Conservation (phyloP, 805 yeast species). For the Babjeviella inositovora region DNA sequence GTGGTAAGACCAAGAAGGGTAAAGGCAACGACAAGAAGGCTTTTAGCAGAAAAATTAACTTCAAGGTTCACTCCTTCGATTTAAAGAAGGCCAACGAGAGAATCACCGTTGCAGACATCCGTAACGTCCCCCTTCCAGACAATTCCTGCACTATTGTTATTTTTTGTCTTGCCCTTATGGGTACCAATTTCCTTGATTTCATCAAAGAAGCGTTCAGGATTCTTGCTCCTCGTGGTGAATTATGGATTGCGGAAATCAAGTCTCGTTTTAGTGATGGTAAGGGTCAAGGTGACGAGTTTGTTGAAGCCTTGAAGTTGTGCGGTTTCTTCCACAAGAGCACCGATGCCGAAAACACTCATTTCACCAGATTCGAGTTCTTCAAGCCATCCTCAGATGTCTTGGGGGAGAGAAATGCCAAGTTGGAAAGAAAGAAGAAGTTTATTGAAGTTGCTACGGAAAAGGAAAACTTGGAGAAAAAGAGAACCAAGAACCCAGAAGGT, state of each 20-base stretch:
- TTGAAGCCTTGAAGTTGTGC: slow-evolving; percentile 51
- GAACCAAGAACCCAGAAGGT: slow-evolving; percentile 52
- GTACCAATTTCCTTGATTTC: slow-evolving; percentile 89
- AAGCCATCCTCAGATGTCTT: slow-evolving; percentile 64
- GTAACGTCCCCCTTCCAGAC: slow-evolving; percentile 72
- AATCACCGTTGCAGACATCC: slow-evolving; percentile 94
- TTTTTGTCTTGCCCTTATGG: slow-evolving; percentile 92
- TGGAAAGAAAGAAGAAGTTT: slow-evolving; percentile 49
- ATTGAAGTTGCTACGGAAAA: slow-evolving; percentile 54
- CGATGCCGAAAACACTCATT: slow-evolving; percentile 83
- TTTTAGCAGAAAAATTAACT: slow-evolving; percentile 21
- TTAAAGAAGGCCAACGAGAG: slow-evolving; percentile 76
- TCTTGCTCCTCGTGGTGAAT: slow-evolving; percentile 78
- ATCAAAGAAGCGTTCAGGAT: slow-evolving; percentile 80
- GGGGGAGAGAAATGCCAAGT: slow-evolving; percentile 41
- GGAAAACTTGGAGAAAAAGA: slow-evolving; percentile 38
- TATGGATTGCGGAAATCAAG: slow-evolving; percentile 97
- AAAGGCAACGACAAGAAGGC: slow-evolving; percentile 10
- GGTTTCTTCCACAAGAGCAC: slow-evolving; percentile 86
- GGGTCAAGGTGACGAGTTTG: slow-evolving; percentile 58
- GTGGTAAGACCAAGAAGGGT: slow-evolving; percentile 8
- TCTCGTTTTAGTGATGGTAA: slow-evolving; percentile 66
- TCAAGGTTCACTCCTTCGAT: slow-evolving; percentile 79
- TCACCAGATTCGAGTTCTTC: slow-evolving; percentile 85
- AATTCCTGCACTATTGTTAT: slow-evolving; percentile 76